phyloP scores from a whole-genome alignment of 2,329 filamentous ascomycete genomes.

The Ophiostoma ips region DNA sequence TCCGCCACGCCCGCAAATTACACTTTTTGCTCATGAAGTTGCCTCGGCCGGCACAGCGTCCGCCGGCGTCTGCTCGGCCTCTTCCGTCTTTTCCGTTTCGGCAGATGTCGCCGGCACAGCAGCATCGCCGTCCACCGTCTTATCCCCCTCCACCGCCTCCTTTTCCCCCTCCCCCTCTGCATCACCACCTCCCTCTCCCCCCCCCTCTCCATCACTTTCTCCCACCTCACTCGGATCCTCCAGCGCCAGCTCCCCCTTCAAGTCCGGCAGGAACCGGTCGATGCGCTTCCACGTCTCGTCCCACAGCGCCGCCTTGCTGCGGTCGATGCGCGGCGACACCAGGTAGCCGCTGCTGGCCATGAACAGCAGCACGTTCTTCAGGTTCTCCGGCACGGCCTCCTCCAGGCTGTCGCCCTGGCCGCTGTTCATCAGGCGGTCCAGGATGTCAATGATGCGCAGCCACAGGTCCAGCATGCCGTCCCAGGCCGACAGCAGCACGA shows the following conservation, averaged over 20 bases:
- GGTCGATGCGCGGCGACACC: slow-evolving; percentile 49
- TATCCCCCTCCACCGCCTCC: too few relatives aligned
- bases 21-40: too few relatives aligned
- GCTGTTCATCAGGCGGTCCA: slow-evolving; percentile 93
- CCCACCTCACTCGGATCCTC: slow-evolving; percentile 22
- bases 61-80: too few relatives aligned
- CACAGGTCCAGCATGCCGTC: slow-evolving; percentile 84
- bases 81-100: too few relatives aligned
- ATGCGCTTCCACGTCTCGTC: slow-evolving; percentile 52
- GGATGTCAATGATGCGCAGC: slow-evolving; percentile 82
- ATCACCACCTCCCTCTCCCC: background rate
- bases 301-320: slow-evolving; percentile 42
- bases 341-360: slow-evolving; percentile 86
- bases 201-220: background rate
- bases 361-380: slow-evolving; percentile 92
- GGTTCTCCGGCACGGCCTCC: slow-evolving; percentile 84
- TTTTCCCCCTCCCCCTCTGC: background rate
- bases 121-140: too few relatives aligned
- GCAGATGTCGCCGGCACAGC: too few relatives aligned
- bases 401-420: slow-evolving; percentile 84
- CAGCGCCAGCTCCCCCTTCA: slow-evolving; percentile 41
- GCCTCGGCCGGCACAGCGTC: too few relatives aligned
- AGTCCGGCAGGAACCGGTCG: slow-evolving; percentile 48
- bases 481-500: slow-evolving; percentile 72
- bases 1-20: too few relatives aligned